These are phyloP conservation scores for Orbilia oligospora DNA, from an alignment of 2,329 filamentous ascomycete genomes.

Conservation along the genomic window DNA sequence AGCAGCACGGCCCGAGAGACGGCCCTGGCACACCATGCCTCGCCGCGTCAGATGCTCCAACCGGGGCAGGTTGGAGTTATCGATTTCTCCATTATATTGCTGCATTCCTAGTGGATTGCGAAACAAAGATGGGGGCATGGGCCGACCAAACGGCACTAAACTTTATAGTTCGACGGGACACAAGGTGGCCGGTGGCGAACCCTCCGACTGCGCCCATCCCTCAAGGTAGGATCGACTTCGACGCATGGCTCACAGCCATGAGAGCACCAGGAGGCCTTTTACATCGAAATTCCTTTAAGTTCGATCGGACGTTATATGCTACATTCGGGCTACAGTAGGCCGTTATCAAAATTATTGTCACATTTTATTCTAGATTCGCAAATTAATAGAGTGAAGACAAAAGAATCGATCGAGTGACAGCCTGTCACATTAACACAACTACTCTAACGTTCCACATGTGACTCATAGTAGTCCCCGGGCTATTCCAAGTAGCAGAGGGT, in stretches of 20 bases:
- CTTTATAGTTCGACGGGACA: neutral
- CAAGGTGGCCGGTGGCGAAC: neutral
- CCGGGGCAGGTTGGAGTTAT: neutral
- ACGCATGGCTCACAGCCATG: slow-evolving; percentile 4
- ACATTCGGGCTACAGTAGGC: too few relatives aligned
- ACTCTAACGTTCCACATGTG: too few relatives aligned
- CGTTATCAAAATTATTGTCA: too few relatives aligned
- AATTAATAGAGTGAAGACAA: too few relatives aligned
- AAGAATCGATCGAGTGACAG: too few relatives aligned
- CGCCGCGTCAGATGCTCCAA: neutral
- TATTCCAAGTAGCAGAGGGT: too few relatives aligned
- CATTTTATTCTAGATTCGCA: too few relatives aligned
- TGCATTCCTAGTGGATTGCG: neutral
- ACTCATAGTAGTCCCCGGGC: too few relatives aligned
- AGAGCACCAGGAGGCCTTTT: slow-evolving; percentile 7
- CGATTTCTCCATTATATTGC: slow-evolving; percentile 14
- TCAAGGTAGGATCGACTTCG: neutral
- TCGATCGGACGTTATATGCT: slow-evolving; percentile 17
- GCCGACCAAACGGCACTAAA: neutral
- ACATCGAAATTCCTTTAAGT: slow-evolving; percentile 18
- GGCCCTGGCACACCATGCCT: neutral
- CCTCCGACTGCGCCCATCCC: neutral
- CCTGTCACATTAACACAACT: too few relatives aligned
- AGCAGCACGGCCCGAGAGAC: neutral
- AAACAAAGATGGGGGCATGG: slow-evolving; percentile 23